Percentiles rank a stretch among this genome's conserved stretches.
Conservation (phyloP, 2,329 filamentous ascomycete species). For the Colletotrichum sp. region DNA sequence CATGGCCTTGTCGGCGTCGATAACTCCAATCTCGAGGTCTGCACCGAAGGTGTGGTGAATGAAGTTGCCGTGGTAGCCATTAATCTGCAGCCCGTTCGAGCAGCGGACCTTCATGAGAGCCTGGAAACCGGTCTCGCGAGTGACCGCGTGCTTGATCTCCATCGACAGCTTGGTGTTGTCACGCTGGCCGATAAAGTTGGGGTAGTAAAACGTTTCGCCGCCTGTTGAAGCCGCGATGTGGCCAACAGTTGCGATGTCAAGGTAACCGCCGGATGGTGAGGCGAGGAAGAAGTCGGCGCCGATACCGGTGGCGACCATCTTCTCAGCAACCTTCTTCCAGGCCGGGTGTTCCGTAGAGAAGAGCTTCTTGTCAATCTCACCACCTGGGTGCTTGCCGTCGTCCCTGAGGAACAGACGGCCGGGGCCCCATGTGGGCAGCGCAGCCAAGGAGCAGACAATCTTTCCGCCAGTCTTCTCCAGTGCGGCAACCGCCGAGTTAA, state of each 20-base stretch:
- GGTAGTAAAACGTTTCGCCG: slow-evolving; percentile 95
- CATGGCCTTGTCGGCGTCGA: slow-evolving; percentile 93
- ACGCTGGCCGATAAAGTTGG: slow-evolving; percentile 89
- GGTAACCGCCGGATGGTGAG: slow-evolving; percentile 86
- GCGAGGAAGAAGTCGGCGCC: slow-evolving; percentile 96
- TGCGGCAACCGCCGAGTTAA: slow-evolving; percentile 85
- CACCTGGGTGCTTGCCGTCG: slow-evolving; percentile 83
- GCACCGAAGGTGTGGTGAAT: slow-evolving; percentile 94
- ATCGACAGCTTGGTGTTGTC: slow-evolving; percentile 84
- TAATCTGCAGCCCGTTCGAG: slow-evolving; percentile 93
- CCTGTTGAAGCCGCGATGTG: slow-evolving; percentile 89
- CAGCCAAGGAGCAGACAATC: slow-evolving; percentile 84
- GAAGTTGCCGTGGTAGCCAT: slow-evolving; percentile 95
- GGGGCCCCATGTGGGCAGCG: slow-evolving; percentile 91
- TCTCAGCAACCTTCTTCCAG: slow-evolving; percentile 85
- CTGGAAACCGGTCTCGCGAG: slow-evolving; percentile 91
- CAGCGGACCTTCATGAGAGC: slow-evolving; percentile 98
- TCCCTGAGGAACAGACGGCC: slow-evolving; percentile 86
- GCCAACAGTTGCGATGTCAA: slow-evolving; percentile 91
- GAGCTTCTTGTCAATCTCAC: slow-evolving; percentile 90
- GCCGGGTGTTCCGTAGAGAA: slow-evolving; percentile 88
- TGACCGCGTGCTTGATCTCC: slow-evolving; percentile 86
- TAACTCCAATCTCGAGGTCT: slow-evolving; percentile 89
- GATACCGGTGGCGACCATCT: slow-evolving; percentile 85
- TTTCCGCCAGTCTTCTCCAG: slow-evolving; percentile 90